These are phyloP conservation scores for Mucor lusitanicus DNA, from an alignment of 371 early-diverging fungal species.

Conservation along the genomic window DNA sequence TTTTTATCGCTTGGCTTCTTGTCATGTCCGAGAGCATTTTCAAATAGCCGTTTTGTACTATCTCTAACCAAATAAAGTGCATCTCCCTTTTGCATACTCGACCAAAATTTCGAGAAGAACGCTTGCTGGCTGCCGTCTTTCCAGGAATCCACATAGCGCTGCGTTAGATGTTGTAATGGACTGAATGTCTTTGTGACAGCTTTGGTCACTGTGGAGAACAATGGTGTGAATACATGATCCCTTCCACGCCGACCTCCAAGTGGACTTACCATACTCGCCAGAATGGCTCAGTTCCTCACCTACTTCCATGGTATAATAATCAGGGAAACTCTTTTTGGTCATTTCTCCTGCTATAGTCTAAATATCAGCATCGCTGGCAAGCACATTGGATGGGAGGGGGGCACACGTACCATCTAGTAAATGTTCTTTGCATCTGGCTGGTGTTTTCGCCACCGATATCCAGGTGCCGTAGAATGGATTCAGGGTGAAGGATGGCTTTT, in stretches of 20 bases:
- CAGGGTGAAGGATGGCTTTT: conserved; percentile 1
- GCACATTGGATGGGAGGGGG: neutral
- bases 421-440: conserved; percentile 23
- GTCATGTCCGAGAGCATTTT: conserved; percentile 23
- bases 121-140: conserved; percentile 37
- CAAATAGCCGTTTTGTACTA: conserved; percentile 28
- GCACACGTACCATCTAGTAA: conserved; percentile 11
- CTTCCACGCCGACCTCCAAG: no score
- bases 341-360: neutral
- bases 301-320: conserved; percentile 26
- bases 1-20: conserved; percentile 32
- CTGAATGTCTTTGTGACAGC: conserved; percentile 18
- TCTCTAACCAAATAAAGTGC: conserved; percentile 37
- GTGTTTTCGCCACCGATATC: conserved; percentile 22
- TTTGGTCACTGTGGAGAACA: conserved; percentile 14
- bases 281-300: conserved; percentile 17
- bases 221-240: neutral
- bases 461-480: conserved; percentile 26
- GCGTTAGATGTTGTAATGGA: conserved; percentile 20
- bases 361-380: neutral
- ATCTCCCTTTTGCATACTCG: conserved; percentile 37
- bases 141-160: conserved; percentile 36
- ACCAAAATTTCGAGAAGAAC: conserved; percentile 34
- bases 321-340: conserved; percentile 6
- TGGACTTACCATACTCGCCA: conserved; percentile 19